phyloP scores from a whole-genome alignment of 371 early-diverging fungal genomes.

The Saksenaea vasiformis region DNA sequence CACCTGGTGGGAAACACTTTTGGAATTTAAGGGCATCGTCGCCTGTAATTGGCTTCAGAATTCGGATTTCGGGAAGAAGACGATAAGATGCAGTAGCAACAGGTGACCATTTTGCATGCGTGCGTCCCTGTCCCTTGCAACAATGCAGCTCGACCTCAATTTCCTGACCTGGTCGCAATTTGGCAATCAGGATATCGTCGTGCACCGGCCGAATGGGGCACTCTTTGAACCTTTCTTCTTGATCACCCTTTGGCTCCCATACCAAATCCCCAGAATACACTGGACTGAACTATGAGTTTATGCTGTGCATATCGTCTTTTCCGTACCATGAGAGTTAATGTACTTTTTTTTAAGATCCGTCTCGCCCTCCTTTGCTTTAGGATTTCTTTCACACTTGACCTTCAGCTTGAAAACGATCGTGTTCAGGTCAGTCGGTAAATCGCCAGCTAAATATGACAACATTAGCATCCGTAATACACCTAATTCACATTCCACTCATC shows the following conservation, averaged over 20 bases:
- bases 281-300: conserved; percentile 15
- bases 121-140: conserved; percentile 92
- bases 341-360: conserved; percentile 74
- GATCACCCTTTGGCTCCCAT: conserved; percentile 92
- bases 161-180: conserved; percentile 93
- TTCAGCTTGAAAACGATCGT: conserved; percentile 92
- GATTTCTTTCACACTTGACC: conserved; percentile 72
- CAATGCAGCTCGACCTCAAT: conserved; percentile 90
- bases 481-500: neutral
- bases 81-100: conserved; percentile 98
- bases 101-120: conserved; percentile 99
- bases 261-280: conserved; percentile 82
- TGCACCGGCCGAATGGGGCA: conserved; percentile 77
- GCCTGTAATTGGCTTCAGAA: conserved; percentile 85
- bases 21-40: conserved; percentile 88
- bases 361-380: conserved; percentile 62
- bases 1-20: conserved; percentile 91
- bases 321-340: conserved; percentile 62
- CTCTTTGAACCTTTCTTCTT: conserved; percentile 70
- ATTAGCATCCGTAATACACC: neutral
- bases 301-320: neutral
- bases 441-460: conserved; percentile 43
- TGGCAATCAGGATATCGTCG: conserved; percentile 92
- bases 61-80: conserved; percentile 90
- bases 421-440: conserved; percentile 86